Conservation (phyloP, 768 basidiomycete genomes). For the Phlegmacium glaucopus region DNA sequence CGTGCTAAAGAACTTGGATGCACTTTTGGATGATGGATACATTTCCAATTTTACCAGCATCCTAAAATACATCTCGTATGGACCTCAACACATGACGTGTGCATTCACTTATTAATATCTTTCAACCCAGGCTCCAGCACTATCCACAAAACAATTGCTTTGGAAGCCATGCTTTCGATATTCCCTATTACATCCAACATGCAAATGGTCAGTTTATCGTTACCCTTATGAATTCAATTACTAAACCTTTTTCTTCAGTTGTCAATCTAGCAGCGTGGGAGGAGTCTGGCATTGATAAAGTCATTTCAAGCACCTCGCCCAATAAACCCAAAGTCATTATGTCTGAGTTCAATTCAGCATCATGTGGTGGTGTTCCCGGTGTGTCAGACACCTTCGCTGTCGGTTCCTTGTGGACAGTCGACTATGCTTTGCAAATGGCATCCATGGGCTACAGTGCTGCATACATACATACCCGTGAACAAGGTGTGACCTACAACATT, state of each 20-base stretch:
- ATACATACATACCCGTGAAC: conserved; percentile 53
- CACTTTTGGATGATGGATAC: conserved; percentile 41
- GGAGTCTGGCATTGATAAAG: conserved; percentile 33
- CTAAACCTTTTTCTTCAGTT: conserved; percentile 20
- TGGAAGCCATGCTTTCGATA: conserved; percentile 30
- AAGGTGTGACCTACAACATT: conserved; percentile 49
- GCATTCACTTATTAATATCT: neutral
- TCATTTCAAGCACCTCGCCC: conserved; percentile 27
- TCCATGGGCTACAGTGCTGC: conserved; percentile 44
- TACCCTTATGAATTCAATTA: neutral
- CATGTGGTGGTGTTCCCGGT: conserved; percentile 48
- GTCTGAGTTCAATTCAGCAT: conserved; percentile 53
- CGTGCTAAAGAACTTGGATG: conserved; percentile 35
- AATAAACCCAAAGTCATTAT: conserved; percentile 38
- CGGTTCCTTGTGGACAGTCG: conserved; percentile 47
- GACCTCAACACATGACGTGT: conserved; percentile 1
- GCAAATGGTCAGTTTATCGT: conserved; percentile 34
- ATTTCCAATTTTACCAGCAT: conserved; percentile 29
- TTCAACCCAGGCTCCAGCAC: conserved; percentile 42
- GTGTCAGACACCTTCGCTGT: conserved; percentile 51
- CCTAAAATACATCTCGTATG: conserved; percentile 49
- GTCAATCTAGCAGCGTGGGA: conserved; percentile 45
- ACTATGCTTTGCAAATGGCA: conserved; percentile 52
- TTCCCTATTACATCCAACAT: conserved; percentile 45
- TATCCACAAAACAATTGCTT: conserved; percentile 50